Evolutionary conservation across 2,329 filamentous ascomycete genomes (phyloP).

Genomic region (Claviceps citrina): DNA sequence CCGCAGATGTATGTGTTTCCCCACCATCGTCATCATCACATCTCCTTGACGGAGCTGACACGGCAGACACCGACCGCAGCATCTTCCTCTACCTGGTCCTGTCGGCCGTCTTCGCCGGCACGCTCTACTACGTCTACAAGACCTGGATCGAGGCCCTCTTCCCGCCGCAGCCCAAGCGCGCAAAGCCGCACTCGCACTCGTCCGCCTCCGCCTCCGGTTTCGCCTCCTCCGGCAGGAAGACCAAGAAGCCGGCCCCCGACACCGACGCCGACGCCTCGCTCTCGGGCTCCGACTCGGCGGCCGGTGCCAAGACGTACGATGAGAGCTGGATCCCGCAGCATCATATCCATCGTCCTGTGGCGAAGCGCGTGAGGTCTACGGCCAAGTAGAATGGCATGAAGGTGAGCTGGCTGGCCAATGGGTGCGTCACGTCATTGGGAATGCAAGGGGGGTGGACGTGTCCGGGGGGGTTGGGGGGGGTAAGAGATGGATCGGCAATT

Average conservation of each 20-base stretch:
- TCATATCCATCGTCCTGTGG: constrained; percentile 75
- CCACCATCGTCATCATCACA: constrained; percentile 89
- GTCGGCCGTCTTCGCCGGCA: constrained; percentile 58
- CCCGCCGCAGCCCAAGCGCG: constrained; percentile 74
- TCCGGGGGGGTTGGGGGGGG: too few species aligned
- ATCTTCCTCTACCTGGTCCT: constrained; percentile 97
- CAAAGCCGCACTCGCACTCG: too few species aligned
- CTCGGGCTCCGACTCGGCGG: constrained; percentile 55
- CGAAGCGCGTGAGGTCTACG: constrained; percentile 48
- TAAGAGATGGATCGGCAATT: too few species aligned
- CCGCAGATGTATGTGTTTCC: constrained; percentile 65
- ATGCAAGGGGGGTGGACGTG: too few species aligned
- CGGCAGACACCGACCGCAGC: too few species aligned
- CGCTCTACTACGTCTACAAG: constrained; percentile 92
- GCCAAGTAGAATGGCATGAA: too few species aligned
- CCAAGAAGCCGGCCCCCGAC: constrained; percentile 50
- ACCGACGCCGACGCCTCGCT: constrained; percentile 41
- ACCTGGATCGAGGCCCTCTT: constrained; percentile 95
- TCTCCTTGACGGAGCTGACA: too few species aligned
- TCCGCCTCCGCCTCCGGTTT: too few species aligned
- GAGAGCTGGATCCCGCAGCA: constrained; percentile 86
- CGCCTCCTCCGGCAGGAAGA: constrained; percentile 30
- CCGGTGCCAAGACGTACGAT: constrained; percentile 62
- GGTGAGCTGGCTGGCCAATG: too few species aligned
- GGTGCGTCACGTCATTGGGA: too few species aligned